phyloP scores from a whole-genome alignment of 306 rosid species.

The Calophaca sinica region DNA sequence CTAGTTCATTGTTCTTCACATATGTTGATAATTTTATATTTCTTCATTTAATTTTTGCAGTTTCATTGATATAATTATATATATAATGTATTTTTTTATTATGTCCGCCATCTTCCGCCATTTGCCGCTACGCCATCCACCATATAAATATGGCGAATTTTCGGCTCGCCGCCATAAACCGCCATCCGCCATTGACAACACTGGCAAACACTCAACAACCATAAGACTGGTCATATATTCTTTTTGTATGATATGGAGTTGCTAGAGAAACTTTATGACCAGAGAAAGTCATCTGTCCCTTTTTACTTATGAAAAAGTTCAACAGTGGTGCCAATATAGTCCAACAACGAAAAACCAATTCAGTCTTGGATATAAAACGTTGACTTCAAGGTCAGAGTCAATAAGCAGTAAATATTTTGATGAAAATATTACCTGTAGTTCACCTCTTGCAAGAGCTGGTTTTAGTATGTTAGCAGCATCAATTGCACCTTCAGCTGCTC shows the following conservation, averaged over 20 bases:
- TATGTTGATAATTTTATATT: no score
- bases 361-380: neutral
- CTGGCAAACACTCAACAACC: conserved; percentile 8
- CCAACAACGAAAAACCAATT: conserved; percentile 16
- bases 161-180: no score
- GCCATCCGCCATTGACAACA: no score
- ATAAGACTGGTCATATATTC: conserved; percentile 9
- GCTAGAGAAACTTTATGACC: conserved; percentile 9
- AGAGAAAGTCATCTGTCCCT: conserved; percentile 12
- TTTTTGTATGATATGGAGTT: neutral
- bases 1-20: no score
- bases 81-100: no score
- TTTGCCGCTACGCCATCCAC: no score
- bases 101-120: no score
- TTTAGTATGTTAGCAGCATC: conserved; percentile 97
- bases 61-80: no score
- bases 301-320: conserved; percentile 10
- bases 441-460: conserved; percentile 99
- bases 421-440: conserved; percentile 79
- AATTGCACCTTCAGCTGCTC: conserved; percentile 99
- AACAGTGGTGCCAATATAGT: conserved; percentile 18
- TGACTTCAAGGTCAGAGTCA: neutral
- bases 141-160: no score
- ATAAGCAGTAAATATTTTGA: conserved; percentile 12
- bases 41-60: no score